These are phyloP conservation scores for Phytophthora boehmeriae DNA, from an alignment of 352 stramenopile species.

Conservation along the genomic window DNA sequence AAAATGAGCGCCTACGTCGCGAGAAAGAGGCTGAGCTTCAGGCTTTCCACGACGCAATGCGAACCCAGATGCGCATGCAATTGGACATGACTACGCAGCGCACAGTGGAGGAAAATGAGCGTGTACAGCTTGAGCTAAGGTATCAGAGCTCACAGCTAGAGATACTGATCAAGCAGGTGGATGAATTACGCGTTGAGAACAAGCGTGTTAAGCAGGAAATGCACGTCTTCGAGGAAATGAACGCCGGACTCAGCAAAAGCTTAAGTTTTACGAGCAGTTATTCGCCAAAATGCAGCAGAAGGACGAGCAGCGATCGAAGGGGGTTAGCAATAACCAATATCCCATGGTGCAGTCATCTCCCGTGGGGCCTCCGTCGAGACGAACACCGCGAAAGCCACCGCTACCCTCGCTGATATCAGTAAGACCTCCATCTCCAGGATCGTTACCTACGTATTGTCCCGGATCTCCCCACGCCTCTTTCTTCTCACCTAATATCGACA, in stretches of 20 bases:
- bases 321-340: conserved; percentile 15
- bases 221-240: conserved; percentile 73
- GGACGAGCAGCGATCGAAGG: conserved; percentile 36
- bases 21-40: conserved; percentile 57
- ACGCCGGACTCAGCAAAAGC: conserved; percentile 55
- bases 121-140: conserved; percentile 62
- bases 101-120: conserved; percentile 70
- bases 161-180: conserved; percentile 55
- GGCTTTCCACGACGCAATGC: conserved; percentile 51
- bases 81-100: conserved; percentile 65
- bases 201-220: conserved; percentile 48
- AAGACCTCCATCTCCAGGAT: conserved; percentile 15
- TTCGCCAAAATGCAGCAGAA: conserved; percentile 68
- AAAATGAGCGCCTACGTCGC: conserved; percentile 55
- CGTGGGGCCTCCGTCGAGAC: conserved; percentile 9
- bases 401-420: conserved; percentile 34
- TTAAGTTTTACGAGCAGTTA: conserved; percentile 74
- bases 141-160: conserved; percentile 68
- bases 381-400: conserved; percentile 40
- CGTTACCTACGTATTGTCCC: conserved; percentile 15
- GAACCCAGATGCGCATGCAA: conserved; percentile 55
- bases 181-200: conserved; percentile 45
- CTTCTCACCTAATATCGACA: conserved; percentile 24
- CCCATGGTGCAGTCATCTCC: conserved; percentile 18
- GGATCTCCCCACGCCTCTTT: conserved; percentile 23